These are phyloP conservation scores for Sesbania bispinosa DNA, from an alignment of 306 rosid species.

Conservation along the genomic window DNA sequence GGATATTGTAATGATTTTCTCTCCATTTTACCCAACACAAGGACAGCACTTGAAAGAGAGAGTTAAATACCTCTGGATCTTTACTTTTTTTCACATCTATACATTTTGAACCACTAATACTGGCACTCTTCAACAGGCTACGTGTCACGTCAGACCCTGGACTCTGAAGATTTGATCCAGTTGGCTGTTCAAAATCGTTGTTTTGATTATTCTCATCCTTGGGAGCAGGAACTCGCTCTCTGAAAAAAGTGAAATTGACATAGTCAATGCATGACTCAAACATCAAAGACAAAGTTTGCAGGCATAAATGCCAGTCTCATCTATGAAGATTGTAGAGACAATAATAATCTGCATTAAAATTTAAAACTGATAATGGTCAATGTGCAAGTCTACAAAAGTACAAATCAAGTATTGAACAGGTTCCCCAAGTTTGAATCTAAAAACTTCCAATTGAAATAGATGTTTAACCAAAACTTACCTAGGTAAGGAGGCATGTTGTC, in stretches of 20 bases:
- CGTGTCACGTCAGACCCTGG: constrained; percentile 46
- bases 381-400: too few species aligned
- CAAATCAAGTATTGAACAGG: not conserved
- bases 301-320: not conserved
- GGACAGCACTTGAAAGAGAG: constrained; percentile 14
- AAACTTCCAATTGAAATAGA: not conserved
- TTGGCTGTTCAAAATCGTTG: constrained; percentile 48
- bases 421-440: not conserved
- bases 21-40: constrained; percentile 10
- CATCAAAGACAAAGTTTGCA: not conserved
- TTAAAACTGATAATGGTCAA: not conserved
- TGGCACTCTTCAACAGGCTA: constrained; percentile 90
- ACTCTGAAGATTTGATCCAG: constrained; percentile 50
- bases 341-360: not conserved
- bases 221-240: constrained; percentile 76
- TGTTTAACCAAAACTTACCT: constrained; percentile 46
- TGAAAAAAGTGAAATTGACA: constrained; percentile 24
- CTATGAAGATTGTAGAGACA: not conserved
- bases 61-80: constrained; percentile 57
- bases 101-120: constrained; percentile 95
- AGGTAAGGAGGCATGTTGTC: constrained; percentile 95
- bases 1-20: not conserved
- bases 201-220: constrained; percentile 44
- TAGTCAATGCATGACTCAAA: not conserved
- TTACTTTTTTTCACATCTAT: constrained; percentile 44